phyloP scores from a whole-genome alignment of 371 early-diverging fungal species.

The Rhizopus sp. region DNA sequence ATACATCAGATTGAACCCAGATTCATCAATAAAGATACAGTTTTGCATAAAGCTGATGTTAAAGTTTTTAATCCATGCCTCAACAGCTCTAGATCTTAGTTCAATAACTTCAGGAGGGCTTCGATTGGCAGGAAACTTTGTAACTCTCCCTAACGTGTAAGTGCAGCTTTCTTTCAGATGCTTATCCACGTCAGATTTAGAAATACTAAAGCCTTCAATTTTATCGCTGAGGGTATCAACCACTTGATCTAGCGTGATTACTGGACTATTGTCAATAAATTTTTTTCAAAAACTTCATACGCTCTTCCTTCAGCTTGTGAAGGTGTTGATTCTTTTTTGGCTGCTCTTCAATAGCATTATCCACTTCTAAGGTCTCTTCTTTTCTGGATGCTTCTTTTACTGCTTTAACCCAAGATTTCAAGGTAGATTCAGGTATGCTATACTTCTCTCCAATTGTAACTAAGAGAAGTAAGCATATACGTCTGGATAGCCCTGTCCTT shows the following conservation, averaged over 20 bases:
- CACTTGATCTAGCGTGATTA: not conserved
- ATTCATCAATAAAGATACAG: constrained; percentile 15
- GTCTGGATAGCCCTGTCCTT: not conserved
- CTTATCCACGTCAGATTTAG: not conserved
- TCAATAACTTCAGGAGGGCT: not conserved
- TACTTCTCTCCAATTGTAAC: not conserved
- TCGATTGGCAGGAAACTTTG: not conserved
- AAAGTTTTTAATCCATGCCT: not conserved
- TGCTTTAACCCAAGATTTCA: not conserved
- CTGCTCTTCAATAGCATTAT: not conserved
- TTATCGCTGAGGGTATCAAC: not conserved
- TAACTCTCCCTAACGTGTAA: not conserved
- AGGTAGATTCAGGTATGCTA: not conserved
- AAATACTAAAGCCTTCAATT: not conserved
- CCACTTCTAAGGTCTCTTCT: not conserved
- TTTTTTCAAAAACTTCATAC: not conserved
- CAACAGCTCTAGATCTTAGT: not conserved
- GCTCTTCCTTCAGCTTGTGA: not conserved
- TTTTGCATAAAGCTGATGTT: not conserved
- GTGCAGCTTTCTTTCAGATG: not conserved
- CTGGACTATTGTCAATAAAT: not conserved
- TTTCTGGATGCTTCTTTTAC: not conserved
- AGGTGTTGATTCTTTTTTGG: not conserved
- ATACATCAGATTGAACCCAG: constrained; percentile 15
- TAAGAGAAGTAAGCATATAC: not conserved